Conservation (phyloP, 164 flowering plant genomes). For the Aristolochia contorta region DNA sequence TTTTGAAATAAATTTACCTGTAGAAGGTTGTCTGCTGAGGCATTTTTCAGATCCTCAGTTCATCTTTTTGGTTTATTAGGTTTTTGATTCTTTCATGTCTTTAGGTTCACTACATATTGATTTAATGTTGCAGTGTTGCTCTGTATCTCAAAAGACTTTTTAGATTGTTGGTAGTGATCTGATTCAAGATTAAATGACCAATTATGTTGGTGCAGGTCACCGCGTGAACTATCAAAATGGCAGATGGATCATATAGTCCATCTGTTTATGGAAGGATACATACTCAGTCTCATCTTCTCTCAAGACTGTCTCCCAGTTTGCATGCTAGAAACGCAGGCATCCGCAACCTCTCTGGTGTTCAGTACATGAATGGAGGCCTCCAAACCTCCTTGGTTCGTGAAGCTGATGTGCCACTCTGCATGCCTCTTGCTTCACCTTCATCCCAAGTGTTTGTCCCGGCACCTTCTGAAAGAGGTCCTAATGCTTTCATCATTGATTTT, state of each 20-base stretch:
- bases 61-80: too few relatives aligned
- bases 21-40: too few relatives aligned
- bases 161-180: background rate
- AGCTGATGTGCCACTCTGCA: background rate
- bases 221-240: slow-evolving; percentile 31
- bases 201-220: slow-evolving; percentile 26
- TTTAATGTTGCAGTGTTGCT: too few relatives aligned
- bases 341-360: slow-evolving; percentile 4
- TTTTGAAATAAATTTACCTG: too few relatives aligned
- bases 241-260: slow-evolving; percentile 39
- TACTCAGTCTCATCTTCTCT: slow-evolving; percentile 37
- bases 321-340: slow-evolving; percentile 24
- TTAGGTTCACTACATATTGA: too few relatives aligned
- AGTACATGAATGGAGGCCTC: slow-evolving; percentile 7
- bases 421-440: background rate
- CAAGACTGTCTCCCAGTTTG: slow-evolving; percentile 33
- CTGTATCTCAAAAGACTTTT: too few relatives aligned
- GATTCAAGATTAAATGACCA: too few relatives aligned
- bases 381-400: background rate
- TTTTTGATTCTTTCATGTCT: too few relatives aligned
- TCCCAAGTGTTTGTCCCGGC: slow-evolving; percentile 1
- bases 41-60: too few relatives aligned
- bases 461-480: slow-evolving; percentile 7
- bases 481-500: slow-evolving; percentile 8
- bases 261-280: slow-evolving; percentile 35